These are phyloP conservation scores for Colletotrichum viniferum DNA, from an alignment of 2,329 filamentous ascomycete species.

Conservation along the genomic window DNA sequence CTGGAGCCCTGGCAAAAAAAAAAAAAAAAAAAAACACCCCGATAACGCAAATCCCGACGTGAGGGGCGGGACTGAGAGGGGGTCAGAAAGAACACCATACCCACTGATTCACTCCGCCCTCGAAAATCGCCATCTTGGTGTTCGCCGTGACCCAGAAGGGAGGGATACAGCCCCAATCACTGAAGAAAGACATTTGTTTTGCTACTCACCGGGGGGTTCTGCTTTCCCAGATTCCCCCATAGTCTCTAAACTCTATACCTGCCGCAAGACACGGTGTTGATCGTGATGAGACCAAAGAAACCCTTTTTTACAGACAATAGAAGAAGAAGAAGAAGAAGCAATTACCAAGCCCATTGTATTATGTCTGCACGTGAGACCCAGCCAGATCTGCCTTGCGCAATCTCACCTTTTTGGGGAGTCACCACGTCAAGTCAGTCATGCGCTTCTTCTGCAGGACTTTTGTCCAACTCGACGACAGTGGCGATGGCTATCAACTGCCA, in stretches of 20 bases:
- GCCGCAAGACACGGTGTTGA: neutral
- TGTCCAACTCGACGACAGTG: neutral
- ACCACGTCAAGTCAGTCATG: neutral
- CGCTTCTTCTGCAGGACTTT: neutral
- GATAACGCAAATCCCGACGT: neutral
- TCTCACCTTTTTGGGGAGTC: neutral
- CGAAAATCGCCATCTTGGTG: neutral
- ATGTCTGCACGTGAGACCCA: neutral
- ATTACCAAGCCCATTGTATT: neutral
- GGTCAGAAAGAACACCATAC: neutral
- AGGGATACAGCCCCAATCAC: neutral
- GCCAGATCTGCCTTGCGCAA: neutral
- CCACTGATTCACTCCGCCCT: neutral
- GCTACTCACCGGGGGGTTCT: neutral
- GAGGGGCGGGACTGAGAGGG: neutral
- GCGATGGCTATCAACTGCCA: neutral
- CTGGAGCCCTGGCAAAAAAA: neutral
- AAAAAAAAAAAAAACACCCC: neutral
- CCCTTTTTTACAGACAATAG: neutral
- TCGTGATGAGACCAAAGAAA: neutral
- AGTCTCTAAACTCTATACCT: neutral
- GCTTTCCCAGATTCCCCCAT: neutral
- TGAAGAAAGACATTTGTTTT: neutral
- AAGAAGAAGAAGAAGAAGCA: neutral
- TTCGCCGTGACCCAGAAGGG: neutral